Conservation (phyloP, 2,329 filamentous ascomycete genomes). For the Aureobasidium uvarum region DNA sequence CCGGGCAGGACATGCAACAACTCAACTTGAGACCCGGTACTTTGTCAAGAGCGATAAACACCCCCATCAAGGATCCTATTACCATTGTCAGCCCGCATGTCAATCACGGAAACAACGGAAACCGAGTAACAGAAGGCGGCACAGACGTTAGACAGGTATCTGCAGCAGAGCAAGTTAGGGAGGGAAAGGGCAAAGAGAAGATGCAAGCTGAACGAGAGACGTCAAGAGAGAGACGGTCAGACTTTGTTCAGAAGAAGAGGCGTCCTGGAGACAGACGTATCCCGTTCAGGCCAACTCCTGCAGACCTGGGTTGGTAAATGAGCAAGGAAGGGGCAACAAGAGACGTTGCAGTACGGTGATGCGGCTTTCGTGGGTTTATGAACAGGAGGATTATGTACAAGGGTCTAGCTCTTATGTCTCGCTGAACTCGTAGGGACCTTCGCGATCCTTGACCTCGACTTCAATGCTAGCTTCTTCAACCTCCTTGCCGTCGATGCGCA, state of each 20-base stretch:
- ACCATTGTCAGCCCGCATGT: background rate
- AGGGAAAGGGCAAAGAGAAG: background rate
- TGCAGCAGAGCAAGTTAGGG: background rate
- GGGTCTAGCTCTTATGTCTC: conserved; percentile 42
- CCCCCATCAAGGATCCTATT: background rate
- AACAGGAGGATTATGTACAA: conserved; percentile 1
- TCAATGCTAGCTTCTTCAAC: conserved; percentile 81
- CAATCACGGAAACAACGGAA: background rate
- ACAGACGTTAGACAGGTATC: background rate
- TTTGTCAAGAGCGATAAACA: background rate
- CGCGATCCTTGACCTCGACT: conserved; percentile 76
- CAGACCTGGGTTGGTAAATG: conserved; percentile 2
- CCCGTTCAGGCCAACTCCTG: conserved; percentile 6
- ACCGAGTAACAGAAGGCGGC: background rate
- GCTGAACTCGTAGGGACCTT: conserved; percentile 70
- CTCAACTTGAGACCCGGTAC: background rate
- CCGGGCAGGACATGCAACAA: background rate
- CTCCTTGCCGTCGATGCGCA: conserved; percentile 77
- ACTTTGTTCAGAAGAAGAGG: background rate
- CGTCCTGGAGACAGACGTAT: background rate
- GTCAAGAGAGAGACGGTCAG: background rate
- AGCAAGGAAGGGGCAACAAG: background rate
- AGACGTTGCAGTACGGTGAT: background rate
- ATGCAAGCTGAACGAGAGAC: background rate
- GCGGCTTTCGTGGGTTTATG: background rate